Base-by-base conservation (phyloP, 148 eudicot genomes). In the Cornus florida region DNA sequence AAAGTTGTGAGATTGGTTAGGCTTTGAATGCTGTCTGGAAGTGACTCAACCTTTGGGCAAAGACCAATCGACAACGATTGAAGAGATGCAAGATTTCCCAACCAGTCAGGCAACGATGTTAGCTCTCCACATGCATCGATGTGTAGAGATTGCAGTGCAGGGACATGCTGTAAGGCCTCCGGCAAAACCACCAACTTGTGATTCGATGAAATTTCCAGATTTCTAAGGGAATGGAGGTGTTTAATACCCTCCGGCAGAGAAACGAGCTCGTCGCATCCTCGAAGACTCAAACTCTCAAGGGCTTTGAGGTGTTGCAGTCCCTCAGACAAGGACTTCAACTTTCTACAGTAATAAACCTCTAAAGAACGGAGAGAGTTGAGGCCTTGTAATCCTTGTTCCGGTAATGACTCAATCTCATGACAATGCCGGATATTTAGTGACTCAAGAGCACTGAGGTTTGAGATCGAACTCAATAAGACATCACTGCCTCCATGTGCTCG, bases 1-100 rank as follows among this genome's bases (percentile, higher is more conserved):
- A 73, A 73, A 10, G 7, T 31, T 31, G 56, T 32, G 67, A 73
- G 76, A 24, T 73, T 31, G 41, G 76, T 56, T 56, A 73, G 76
- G 67, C 67, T 57, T 31, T 56, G 41, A 48, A 72, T 46, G 74
- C 60, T 46, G 1, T 46, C 19, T 5, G 74, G 65, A 16, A 56
- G 39, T 19, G 68, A 74, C 19, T 11, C 31, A 33, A 60, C 0
- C 28, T n/a, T 33, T 5, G 17, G 2, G 19, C 68, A 74, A 28
- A 0, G 0, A n/a, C n/a, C n/a, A 31, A 68, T 68, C 3, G 0
- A 0, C 43, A 68, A 13, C 2, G 38, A 68, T 13, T 68, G 11
- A 67, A 67, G 69, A 28, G 35, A 67, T 8, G 69, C 10, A 17
- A 67, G 69, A 10, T 33, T 33, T 33, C 35, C 35, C 35, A 33